These are phyloP conservation scores for Jatropha curcas DNA, from an alignment of 345 rosid species.

Conservation along the genomic window DNA sequence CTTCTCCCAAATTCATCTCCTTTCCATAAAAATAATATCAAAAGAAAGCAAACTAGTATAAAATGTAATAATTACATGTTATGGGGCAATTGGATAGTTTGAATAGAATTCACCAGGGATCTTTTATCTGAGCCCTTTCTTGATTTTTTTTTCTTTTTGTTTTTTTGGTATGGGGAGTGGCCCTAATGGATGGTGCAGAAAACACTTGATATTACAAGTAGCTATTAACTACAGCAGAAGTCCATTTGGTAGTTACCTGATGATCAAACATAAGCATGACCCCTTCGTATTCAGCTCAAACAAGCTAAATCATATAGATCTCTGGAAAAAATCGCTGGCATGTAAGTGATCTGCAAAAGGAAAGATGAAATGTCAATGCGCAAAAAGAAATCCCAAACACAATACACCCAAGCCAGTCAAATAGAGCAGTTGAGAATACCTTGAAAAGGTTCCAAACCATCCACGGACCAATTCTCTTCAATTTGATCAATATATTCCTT, in stretches of 20 bases:
- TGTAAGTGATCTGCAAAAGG: slow-evolving; percentile 77
- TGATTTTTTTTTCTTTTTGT: too few relatives aligned
- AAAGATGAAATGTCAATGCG: slow-evolving; percentile 16
- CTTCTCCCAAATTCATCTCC: too few relatives aligned
- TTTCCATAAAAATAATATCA: not conserved
- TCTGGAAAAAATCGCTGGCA: slow-evolving; percentile 98
- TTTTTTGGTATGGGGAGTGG: not conserved
- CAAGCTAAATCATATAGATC: slow-evolving; percentile 88
- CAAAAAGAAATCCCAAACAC: slow-evolving; percentile 15
- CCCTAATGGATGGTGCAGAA: not conserved
- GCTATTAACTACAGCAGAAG: not conserved
- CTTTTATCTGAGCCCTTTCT: too few relatives aligned
- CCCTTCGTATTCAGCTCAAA: slow-evolving; percentile 82
- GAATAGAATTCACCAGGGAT: too few relatives aligned
- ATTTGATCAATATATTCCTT: slow-evolving; percentile 95
- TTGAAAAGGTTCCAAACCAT: slow-evolving; percentile 98
- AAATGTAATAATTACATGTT: not conserved
- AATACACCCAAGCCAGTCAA: not conserved
- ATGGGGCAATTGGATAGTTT: not conserved
- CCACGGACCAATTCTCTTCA: slow-evolving; percentile 90
- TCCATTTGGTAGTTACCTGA: slow-evolving; percentile 51
- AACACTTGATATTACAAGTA: not conserved
- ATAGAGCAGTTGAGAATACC: slow-evolving; percentile 40
- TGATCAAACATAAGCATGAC: slow-evolving; percentile 98
- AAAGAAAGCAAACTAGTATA: not conserved